Base-by-base conservation (phyloP, 148 eudicot species). In the Rhododendron vialii region DNA sequence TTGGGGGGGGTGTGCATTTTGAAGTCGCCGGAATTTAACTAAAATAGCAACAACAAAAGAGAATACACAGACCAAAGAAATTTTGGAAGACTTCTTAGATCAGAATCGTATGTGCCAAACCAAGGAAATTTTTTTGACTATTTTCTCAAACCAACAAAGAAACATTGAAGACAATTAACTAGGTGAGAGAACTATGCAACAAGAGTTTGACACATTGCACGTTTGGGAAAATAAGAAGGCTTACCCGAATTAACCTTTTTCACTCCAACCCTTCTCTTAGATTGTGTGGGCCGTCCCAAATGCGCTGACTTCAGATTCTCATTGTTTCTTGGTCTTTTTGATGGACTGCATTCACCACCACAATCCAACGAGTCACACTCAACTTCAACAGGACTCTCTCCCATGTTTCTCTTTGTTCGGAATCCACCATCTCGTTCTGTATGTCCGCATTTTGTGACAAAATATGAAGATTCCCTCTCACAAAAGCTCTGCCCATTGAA, bases 391-490 rank as follows among this genome's bases (percentile, higher is more conserved):
- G 87, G 35, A 78, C 84, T 81, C 17, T 88, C 87, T 65, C 76
- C 55, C 30, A 69, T 41, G 26, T 45, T 67, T 83, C 75, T 77
- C 87, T 50, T 87, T 81, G 77, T 84, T 12, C 57, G 45, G 59
- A 48, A 43, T 28, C 78, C 85, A 41, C 30, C 55, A 38, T 67
- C 85, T 28, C 78, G 36, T 45, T 82, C 86, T 43, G 17, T 51
- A 55, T 89, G 91, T 75, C 87, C 86, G 59, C 93, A 90, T 82
- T 85, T 92, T 87, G 77, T 88, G 38, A 92, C 87, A 82, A 91
- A 93, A 82, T 89, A 93, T 17, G 92, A 86, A 59, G 88, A 82
- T 87, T 88, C 95, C 83, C 89, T 93, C 88, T 93, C 94, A 48
- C 95, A 92, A 7, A 88, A 85, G 87, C 84, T 92, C 77, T 18